phyloP scores from a whole-genome alignment of 176 grass and related monocot species.

The Areca catechu region DNA sequence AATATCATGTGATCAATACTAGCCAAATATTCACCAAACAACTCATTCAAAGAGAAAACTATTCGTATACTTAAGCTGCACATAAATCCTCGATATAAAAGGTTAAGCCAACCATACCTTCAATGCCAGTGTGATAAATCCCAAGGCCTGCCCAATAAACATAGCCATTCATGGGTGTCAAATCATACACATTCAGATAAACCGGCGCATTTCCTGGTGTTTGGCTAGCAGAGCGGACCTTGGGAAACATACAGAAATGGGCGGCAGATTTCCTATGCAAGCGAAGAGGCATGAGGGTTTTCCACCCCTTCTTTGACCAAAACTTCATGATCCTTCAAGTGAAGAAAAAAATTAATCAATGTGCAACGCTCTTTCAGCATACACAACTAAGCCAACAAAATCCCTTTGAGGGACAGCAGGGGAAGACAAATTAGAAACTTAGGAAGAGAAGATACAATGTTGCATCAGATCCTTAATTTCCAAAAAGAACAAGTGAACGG shows the following conservation, averaged over 20 bases:
- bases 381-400: too few relatives aligned
- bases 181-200: constrained; percentile 97
- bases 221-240: constrained; percentile 55
- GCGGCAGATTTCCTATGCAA: constrained; percentile 50
- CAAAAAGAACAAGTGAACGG: too few relatives aligned
- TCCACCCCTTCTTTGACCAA: constrained; percentile 70
- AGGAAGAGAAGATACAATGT: too few relatives aligned
- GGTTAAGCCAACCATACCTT: constrained; percentile 44
- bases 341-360: constrained; percentile 3
- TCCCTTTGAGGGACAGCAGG: too few relatives aligned
- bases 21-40: too few relatives aligned
- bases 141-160: constrained; percentile 91
- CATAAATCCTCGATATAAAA: too few relatives aligned
- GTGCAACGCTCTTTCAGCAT: too few relatives aligned
- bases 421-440: too few relatives aligned
- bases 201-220: constrained; percentile 57
- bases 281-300: constrained; percentile 67
- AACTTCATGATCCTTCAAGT: constrained; percentile 75
- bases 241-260: constrained; percentile 79
- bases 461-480: too few relatives aligned
- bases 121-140: constrained; percentile 90
- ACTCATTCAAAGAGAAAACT: too few relatives aligned
- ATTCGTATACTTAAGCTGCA: too few relatives aligned
- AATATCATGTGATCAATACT: too few relatives aligned
- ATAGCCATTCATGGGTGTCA: constrained; percentile 93